Percentiles rank a stretch among this genome's conserved stretches.
Evolutionary conservation across 768 basidiomycete species (phyloP).

Genomic region (Phlebiopsis flavidoalba): DNA sequence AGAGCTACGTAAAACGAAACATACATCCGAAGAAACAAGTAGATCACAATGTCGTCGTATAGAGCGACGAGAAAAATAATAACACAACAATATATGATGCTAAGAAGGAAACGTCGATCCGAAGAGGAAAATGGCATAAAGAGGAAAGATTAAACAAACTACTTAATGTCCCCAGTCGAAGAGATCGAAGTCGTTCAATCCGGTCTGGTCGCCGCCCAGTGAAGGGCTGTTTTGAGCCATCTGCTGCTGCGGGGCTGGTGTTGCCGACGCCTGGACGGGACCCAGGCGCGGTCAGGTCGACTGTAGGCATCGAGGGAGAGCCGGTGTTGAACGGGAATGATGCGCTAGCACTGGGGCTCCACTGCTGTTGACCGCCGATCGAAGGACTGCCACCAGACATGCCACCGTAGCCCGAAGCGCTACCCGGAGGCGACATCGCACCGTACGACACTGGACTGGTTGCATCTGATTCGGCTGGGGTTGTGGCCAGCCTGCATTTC

Average conservation of each 20-base stretch:
- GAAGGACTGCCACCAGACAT: conserved; percentile 11
- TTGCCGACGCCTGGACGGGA: conserved; percentile 46
- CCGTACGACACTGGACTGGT: conserved; percentile 8
- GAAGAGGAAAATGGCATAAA: not conserved
- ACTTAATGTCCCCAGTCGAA: conserved; percentile 42
- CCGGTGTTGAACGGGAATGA: conserved; percentile 18
- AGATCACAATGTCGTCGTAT: conserved; percentile 18
- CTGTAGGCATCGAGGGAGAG: conserved; percentile 15
- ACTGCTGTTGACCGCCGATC: conserved; percentile 13
- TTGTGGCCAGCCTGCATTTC: conserved; percentile 15
- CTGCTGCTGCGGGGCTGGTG: conserved; percentile 38
- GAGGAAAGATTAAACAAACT: conserved; percentile 21
- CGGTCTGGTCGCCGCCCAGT: conserved; percentile 32
- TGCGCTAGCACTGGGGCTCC: conserved; percentile 13
- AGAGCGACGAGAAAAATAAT: conserved; percentile 8
- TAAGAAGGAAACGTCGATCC: conserved; percentile 11
- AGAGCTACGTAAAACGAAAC: not conserved
- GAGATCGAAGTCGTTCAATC: conserved; percentile 43
- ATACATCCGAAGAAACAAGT: conserved; percentile 3
- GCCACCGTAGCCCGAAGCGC: conserved; percentile 8
- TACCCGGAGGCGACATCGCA: conserved; percentile 16
- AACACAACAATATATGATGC: conserved; percentile 15
- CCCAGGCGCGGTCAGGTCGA: conserved; percentile 17
- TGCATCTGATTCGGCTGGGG: conserved; percentile 18
- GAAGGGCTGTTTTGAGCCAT: conserved; percentile 33